Conservation (phyloP, 345 rosid species). For the Melaleuca alternifolia region DNA sequence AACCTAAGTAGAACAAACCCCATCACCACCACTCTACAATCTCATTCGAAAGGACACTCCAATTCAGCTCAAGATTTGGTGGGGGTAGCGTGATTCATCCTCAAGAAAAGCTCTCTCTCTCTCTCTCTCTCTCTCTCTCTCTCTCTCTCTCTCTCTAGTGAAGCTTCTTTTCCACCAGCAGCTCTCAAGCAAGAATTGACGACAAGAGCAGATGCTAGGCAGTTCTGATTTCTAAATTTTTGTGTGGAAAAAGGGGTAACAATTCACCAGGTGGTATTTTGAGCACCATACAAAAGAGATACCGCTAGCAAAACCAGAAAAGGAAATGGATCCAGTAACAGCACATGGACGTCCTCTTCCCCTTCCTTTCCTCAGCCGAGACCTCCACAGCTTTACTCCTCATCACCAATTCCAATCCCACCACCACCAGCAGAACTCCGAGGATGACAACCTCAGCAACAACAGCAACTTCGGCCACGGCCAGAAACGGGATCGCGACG, state of each 20-base stretch:
- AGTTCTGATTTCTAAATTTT: not conserved
- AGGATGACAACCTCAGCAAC: slow-evolving; percentile 23
- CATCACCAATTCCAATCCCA: slow-evolving; percentile 56
- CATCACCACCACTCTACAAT: not conserved
- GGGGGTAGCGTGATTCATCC: not conserved
- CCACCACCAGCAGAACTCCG: slow-evolving; percentile 38
- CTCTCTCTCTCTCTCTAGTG: not conserved
- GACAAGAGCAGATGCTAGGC: not conserved
- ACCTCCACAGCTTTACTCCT: slow-evolving; percentile 58
- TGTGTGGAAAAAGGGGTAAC: not conserved
- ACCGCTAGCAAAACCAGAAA: not conserved
- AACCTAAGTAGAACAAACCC: not conserved
- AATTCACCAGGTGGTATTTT: not conserved
- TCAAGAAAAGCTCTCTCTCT: not conserved
- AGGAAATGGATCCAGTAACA: slow-evolving; percentile 62
- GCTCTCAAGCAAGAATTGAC: not conserved
- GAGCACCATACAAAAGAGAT: not conserved
- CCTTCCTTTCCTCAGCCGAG: slow-evolving; percentile 72
- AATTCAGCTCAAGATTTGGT: not conserved
- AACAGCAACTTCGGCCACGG: slow-evolving; percentile 28
- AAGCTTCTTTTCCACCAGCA: not conserved
- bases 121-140: not conserved
- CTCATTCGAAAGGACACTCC: not conserved
- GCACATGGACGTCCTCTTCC: slow-evolving; percentile 74
- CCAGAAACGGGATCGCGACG: slow-evolving; percentile 63